Evolutionary conservation across 129 eudicot genomes (phyloP).

Genomic region (Glebionis coronaria): DNA sequence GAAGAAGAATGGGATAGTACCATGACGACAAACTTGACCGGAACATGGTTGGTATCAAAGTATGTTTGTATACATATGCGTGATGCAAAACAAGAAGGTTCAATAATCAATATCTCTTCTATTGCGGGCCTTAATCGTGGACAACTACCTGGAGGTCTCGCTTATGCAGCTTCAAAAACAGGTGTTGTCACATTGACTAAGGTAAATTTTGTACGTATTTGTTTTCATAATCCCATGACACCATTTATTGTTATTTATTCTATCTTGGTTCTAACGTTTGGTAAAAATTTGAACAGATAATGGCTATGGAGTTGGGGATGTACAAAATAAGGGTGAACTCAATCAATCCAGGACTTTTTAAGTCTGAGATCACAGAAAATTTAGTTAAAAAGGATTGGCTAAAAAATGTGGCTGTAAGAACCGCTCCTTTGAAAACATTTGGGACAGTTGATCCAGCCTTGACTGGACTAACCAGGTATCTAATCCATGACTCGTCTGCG

Average conservation of each 20-base stretch:
- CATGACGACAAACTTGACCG: constrained; percentile 54
- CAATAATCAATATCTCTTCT: constrained; percentile 67
- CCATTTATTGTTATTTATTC: background rate
- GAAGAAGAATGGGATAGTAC: constrained; percentile 72
- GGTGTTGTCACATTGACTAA: constrained; percentile 54
- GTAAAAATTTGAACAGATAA: constrained; percentile 36
- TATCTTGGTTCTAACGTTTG: background rate
- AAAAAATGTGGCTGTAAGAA: constrained; percentile 48
- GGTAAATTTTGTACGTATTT: constrained; percentile 19
- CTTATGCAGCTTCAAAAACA: constrained; percentile 64
- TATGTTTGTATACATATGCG: constrained; percentile 63
- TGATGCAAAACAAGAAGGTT: constrained; percentile 63
- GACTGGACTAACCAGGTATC: constrained; percentile 54
- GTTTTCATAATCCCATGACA: background rate
- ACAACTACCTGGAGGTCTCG: constrained; percentile 57
- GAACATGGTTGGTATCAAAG: constrained; percentile 52
- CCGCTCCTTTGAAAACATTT: constrained; percentile 49
- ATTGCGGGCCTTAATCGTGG: constrained; percentile 79
- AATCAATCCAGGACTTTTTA: constrained; percentile 67
- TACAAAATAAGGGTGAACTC: constrained; percentile 78
- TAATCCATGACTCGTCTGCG: constrained; percentile 60
- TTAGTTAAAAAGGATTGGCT: constrained; percentile 66
- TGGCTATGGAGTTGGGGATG: constrained; percentile 76
- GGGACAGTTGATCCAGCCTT: constrained; percentile 64
- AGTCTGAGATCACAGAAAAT: constrained; percentile 73